Conservation (phyloP, 768 basidiomycete species). For the Candolleomyces efflorescens region DNA sequence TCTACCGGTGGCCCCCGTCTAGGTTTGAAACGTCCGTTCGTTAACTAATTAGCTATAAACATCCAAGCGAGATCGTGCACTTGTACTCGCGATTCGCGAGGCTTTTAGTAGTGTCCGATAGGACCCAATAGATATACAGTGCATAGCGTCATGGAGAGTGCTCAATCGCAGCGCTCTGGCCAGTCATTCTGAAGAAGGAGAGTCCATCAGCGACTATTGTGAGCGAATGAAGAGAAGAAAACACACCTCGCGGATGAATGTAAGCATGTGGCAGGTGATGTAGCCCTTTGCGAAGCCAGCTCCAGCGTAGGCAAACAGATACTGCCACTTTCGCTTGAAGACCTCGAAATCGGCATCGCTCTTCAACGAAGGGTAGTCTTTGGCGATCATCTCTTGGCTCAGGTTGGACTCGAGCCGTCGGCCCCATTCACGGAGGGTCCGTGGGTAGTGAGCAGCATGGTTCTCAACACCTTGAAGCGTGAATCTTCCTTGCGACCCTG, state of each 20-base stretch:
- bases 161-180: constrained; percentile 46
- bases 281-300: constrained; percentile 79
- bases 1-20: background rate
- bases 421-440: constrained; percentile 91
- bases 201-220: background rate
- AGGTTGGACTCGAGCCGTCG: constrained; percentile 67
- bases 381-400: constrained; percentile 50
- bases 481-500: constrained; percentile 69
- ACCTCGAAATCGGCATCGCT: constrained; percentile 55
- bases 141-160: background rate
- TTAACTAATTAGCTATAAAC: background rate
- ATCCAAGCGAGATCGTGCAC: background rate
- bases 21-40: background rate
- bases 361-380: constrained; percentile 56
- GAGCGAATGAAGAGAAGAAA: background rate
- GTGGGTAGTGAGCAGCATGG: constrained; percentile 82
- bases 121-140: background rate
- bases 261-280: constrained; percentile 80
- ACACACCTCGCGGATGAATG: constrained; percentile 62
- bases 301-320: constrained; percentile 78
- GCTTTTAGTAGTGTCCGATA: background rate
- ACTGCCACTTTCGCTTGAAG: constrained; percentile 83
- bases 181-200: constrained; percentile 40
- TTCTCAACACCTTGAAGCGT: constrained; percentile 84
- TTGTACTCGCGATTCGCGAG: background rate